A percentile compares a stretch with the other conserved stretches of the same genome.
Evolutionary conservation across 495 filamentous ascomycete genomes (phyloP).

Genomic region (Penicillium bialowiezense): DNA sequence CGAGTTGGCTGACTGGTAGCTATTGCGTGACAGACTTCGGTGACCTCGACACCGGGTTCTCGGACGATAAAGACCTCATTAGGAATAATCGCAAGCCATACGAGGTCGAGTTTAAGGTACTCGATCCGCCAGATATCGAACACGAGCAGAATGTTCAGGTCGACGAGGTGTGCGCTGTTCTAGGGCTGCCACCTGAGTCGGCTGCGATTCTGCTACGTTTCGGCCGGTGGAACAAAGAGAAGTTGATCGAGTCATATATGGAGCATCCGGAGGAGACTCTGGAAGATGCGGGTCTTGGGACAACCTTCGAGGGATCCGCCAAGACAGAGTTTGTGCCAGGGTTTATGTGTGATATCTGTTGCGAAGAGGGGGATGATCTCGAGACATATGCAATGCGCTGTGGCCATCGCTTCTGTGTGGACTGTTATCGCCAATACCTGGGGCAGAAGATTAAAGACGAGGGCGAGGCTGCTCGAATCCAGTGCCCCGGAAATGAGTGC

Average conservation of each 20-base stretch:
- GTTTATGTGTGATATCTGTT: conserved; percentile 94
- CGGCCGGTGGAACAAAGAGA: conserved; percentile 93
- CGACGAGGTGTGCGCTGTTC: conserved; percentile 81
- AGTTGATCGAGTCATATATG: conserved; percentile 93
- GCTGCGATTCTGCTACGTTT: conserved; percentile 84
- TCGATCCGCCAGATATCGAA: conserved; percentile 75
- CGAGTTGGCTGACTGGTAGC: conserved; percentile 3
- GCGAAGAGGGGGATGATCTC: conserved; percentile 78
- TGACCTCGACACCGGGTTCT: conserved; percentile 73
- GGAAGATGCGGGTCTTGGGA: conserved; percentile 81
- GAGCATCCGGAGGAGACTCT: conserved; percentile 71
- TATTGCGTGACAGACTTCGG: conserved; percentile 57
- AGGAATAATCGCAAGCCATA: conserved; percentile 69
- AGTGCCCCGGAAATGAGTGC: conserved; percentile 86
- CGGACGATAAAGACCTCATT: conserved; percentile 71
- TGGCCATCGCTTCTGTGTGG: conserved; percentile 89
- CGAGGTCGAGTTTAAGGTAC: conserved; percentile 81
- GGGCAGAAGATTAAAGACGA: conserved; percentile 89
- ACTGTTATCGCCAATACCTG: conserved; percentile 91
- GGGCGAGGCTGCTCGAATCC: conserved; percentile 90
- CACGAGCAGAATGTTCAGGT: conserved; percentile 79
- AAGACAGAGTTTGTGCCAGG: conserved; percentile 66
- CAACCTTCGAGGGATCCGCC: conserved; percentile 57
- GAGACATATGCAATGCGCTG: conserved; percentile 94
- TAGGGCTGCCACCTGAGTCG: conserved; percentile 82